phyloP scores from a whole-genome alignment of 257 asterid species.

The Apocynum venetum region DNA sequence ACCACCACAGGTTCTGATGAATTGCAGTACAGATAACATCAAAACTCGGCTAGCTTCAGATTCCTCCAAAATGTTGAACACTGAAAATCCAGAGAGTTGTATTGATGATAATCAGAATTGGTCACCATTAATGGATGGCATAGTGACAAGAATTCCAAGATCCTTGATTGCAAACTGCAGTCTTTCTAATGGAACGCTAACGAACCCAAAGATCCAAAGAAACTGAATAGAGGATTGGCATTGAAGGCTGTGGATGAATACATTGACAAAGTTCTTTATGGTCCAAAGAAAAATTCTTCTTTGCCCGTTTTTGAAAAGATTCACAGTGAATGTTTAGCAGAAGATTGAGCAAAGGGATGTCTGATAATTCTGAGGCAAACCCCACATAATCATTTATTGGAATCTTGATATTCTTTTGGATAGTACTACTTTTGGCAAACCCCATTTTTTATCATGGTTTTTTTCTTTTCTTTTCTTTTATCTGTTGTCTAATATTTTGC shows the following conservation, averaged over 20 bases:
- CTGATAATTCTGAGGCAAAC: no score
- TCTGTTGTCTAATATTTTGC: no score
- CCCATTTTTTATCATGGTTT: no score
- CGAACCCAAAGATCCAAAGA: neutral
- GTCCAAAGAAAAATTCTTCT: neutral
- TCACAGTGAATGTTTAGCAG: neutral
- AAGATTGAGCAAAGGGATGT: no score
- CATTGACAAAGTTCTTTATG: neutral
- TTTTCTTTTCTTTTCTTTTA: no score
- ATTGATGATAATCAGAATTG: neutral
- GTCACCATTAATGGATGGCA: conserved; percentile 8
- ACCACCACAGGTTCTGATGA: no score
- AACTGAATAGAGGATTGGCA: no score
- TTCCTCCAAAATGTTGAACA: neutral
- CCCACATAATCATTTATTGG: no score
- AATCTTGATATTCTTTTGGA: no score
- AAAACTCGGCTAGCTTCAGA: no score
- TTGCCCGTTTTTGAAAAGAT: neutral
- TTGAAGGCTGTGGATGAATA: neutral
- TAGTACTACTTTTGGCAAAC: no score
- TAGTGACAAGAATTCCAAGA: neutral
- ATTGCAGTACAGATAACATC: no score
- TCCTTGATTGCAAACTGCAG: neutral
- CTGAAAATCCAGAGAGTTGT: neutral
- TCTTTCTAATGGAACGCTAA: neutral